Percentiles rank a stretch among this genome's conserved stretches.
phyloP scores from a whole-genome alignment of 305 asterid genomes.

The Petunia hybrid region DNA sequence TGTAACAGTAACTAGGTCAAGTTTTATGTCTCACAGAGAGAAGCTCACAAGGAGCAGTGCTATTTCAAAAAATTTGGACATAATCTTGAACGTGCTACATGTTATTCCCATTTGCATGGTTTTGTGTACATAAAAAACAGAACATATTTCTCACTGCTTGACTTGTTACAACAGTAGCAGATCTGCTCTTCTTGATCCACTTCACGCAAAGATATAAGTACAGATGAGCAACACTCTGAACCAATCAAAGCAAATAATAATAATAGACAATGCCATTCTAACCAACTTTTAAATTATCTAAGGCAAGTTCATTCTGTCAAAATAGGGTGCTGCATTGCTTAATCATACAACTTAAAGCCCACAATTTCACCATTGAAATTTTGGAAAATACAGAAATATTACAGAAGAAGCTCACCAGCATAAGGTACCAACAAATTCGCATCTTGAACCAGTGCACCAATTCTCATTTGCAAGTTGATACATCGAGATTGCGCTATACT shows the following conservation, averaged over 20 bases:
- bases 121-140: neutral
- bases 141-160: neutral
- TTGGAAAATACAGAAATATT: constrained; percentile 5
- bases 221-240: constrained; percentile 5
- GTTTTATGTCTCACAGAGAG: neutral
- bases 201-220: neutral
- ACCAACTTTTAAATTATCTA: constrained; percentile 4
- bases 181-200: neutral
- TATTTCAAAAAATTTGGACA: neutral
- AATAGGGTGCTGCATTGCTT: constrained; percentile 10
- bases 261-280: constrained; percentile 3
- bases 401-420: constrained; percentile 78
- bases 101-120: constrained; percentile 19
- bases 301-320: neutral
- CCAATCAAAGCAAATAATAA: neutral
- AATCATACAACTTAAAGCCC: neutral
- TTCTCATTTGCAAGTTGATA: constrained; percentile 71
- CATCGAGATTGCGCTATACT: constrained; percentile 92
- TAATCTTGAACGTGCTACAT: neutral
- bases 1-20: neutral
- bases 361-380: neutral
- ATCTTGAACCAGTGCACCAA: constrained; percentile 94
- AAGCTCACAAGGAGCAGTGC: neutral
- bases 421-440: constrained; percentile 90
- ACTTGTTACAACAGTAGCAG: neutral